phyloP scores from a whole-genome alignment of 2,329 filamentous ascomycete species.

The Colletotrichum lini region DNA sequence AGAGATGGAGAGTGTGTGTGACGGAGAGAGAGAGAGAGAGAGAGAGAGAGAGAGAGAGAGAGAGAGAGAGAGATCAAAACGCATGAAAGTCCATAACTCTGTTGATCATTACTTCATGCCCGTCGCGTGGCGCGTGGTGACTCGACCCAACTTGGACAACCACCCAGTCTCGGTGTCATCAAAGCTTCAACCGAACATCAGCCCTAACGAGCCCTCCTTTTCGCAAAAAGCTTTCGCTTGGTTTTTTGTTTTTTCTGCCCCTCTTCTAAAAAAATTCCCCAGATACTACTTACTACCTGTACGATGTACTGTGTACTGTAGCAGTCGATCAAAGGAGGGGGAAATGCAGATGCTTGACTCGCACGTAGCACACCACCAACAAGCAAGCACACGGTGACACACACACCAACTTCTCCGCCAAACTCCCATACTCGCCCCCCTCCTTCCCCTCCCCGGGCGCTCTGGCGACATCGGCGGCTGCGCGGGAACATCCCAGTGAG shows the following conservation, averaged over 20 bases:
- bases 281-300: neutral
- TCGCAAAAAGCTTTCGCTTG: no score
- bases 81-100: neutral
- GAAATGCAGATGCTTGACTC: slow-evolving; percentile 8
- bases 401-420: slow-evolving; percentile 8
- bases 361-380: neutral
- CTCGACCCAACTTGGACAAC: neutral
- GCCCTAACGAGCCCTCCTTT: neutral
- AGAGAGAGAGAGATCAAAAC: neutral
- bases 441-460: neutral
- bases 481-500: slow-evolving; percentile 34
- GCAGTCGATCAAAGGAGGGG: neutral
- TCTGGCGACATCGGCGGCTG: slow-evolving; percentile 39
- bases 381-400: neutral
- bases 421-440: slow-evolving; percentile 4
- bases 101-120: slow-evolving; percentile 1
- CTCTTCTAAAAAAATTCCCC: neutral
- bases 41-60: neutral
- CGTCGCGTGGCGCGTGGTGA: no score
- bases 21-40: no score
- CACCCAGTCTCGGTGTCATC: no score
- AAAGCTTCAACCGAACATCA: neutral
- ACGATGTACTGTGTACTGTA: no score
- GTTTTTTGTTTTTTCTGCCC: no score
- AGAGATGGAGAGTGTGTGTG: no score